Percentiles rank a stretch among this genome's conserved stretches.
These are phyloP conservation scores for Lichtheimia ramosa DNA, from an alignment of 371 early-diverging fungal species.

Conservation along the genomic window DNA sequence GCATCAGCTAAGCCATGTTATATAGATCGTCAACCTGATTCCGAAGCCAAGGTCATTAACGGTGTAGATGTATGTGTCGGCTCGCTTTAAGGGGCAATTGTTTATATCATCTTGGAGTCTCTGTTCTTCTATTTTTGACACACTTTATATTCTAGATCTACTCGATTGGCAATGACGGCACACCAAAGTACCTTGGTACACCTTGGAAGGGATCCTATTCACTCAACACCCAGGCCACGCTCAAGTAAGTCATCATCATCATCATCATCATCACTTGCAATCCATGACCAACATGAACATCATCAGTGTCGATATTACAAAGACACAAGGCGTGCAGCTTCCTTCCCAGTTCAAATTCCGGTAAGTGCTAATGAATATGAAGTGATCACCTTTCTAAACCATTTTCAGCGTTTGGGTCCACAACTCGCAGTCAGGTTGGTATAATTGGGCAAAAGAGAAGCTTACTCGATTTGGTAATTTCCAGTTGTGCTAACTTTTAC, in stretches of 20 bases:
- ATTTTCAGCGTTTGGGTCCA: conserved; percentile 11
- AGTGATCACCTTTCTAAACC: conserved; percentile 6
- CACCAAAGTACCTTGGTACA: conserved; percentile 37
- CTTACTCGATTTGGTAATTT: conserved; percentile 10
- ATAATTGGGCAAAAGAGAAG: conserved; percentile 1
- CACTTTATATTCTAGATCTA: conserved; percentile 25
- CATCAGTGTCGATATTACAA: neutral
- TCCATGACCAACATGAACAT: neutral
- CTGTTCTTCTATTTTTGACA: conserved; percentile 4
- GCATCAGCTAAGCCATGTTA: neutral
- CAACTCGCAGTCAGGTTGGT: conserved; percentile 6
- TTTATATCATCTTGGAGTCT: neutral
- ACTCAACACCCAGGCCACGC: conserved; percentile 39
- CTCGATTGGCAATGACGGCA: conserved; percentile 33
- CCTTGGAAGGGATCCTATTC: conserved; percentile 44
- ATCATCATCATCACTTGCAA: too few species aligned
- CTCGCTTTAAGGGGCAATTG: neutral
- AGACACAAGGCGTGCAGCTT: conserved; percentile 16
- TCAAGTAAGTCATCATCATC: conserved; percentile 28
- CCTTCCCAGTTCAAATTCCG: conserved; percentile 52
- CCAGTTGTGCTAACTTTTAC: conserved; percentile 29
- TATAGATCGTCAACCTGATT: conserved; percentile 39
- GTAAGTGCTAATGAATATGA: conserved; percentile 21
- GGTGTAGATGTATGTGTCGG: conserved; percentile 40
- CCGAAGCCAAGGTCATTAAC: conserved; percentile 40